Evolutionary conservation across 257 asterid species (phyloP), one percentile per base, ranked within the genome.

Genomic region (Primulina tabacum): DNA sequence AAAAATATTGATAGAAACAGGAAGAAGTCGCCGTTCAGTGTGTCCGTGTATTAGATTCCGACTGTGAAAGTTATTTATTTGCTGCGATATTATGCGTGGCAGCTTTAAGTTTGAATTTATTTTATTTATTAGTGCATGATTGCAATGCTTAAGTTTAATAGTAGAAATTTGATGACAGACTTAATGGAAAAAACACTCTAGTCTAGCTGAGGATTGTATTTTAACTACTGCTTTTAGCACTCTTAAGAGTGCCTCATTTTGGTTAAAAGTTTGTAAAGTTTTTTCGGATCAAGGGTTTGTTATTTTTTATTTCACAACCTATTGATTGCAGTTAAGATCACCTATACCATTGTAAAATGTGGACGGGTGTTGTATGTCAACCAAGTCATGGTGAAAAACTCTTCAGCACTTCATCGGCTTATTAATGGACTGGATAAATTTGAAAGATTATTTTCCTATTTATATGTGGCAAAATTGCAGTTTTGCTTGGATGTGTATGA

Each of bases 251-350:
- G 35, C 64, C 61, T 71, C 62, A 24, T 68, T 40, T 59, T 18
- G 62, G 40, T 74, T 64, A 24, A 5, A 32, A 32, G 21, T 12
- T 58, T 59, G 64, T 34, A 61, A 5, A 6, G 20, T 66, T 75
- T 63, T 33, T 75, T 62, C 55, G 62, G 64, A 64, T 62, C 34
- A 71, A 29, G 56, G 64, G 65, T 43, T 55, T 43, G 17, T 38
- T 55, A 50, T 53, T 29, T 33, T 59, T 32, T 62, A 38, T 9
- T 38, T 69, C 33, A 7, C 30, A 47, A 8, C 11, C 26, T 24
- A 26, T 50, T 9, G 24, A 65, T 30, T 59, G 33, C 60, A 34
- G 33, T 60, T 26, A 5, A 11, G 72, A 50, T 62, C 34, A 24
- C 17, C 16, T 60, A 68, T 52, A 57, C 34, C 55, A 76, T 18